Base-by-base conservation (phyloP, 768 basidiomycete genomes). In the Kwoniella dejecticola region DNA sequence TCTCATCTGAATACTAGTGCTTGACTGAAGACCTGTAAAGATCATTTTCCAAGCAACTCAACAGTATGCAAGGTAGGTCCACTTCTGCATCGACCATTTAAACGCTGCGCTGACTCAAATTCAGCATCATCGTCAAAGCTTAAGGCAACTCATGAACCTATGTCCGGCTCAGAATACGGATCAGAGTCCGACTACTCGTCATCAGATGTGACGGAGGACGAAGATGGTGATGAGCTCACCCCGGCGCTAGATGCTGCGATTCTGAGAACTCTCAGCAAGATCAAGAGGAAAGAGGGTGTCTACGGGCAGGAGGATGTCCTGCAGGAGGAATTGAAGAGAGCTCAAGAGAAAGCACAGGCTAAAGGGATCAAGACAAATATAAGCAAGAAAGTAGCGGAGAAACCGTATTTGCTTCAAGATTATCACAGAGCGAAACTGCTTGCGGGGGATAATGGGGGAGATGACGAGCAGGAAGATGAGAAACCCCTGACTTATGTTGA, bases 161-260 rank as follows among this genome's bases (percentile, higher is more conserved):
- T 50, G 15, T 57, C 57, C 8, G 57, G 49, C 30, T 42, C 54
- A 12, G 54, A 38, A 13, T 67, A 59, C 2, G 81, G 72, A n/a
- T 75, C 75, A 3, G 82, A 83, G 7, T 79, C 80, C 6, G 88
- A 89, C 71, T 89, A 87, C 0, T 68, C 71, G 3, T 67, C 68
- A 42, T 67, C 68, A 15, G 74, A 85, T 42, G 90, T 91, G 70
- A 86, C 86, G 1, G 94, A 98, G 74, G 94, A 98, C 75, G 90
- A 93, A 72, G 89, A 95, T 59, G 96, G 93, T 13, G 91, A 91
- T 68, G 90, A 97, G 76, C 84, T 98, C 52, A 98, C 94, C 0
- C 92, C 93, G 3, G 88, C 87, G 0, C 85, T 97, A 50, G 95
- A 97, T 71, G 96, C 87, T 44, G 96, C 96, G 19, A 96, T 98